These are phyloP conservation scores for Fusarium lyarnte DNA, from an alignment of 2,329 filamentous ascomycete species.

Conservation along the genomic window DNA sequence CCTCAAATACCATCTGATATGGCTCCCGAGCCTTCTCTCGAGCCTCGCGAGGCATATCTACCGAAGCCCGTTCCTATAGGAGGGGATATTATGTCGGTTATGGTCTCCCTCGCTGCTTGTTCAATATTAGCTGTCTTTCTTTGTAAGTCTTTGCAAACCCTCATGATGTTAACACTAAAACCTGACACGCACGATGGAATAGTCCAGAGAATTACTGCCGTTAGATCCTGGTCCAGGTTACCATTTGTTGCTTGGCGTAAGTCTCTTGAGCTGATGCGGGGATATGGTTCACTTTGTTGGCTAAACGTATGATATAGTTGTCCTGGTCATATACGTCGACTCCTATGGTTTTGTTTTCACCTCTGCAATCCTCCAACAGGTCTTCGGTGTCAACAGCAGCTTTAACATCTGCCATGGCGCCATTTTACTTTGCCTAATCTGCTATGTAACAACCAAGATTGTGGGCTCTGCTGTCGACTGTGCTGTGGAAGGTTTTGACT, in stretches of 20 bases:
- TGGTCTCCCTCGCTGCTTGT: slow-evolving; percentile 48
- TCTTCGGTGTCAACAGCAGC: slow-evolving; percentile 64
- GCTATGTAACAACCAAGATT: slow-evolving; percentile 72
- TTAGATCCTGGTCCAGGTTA: slow-evolving; percentile 53
- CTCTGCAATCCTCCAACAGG: slow-evolving; percentile 65
- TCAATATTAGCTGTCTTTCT: slow-evolving; percentile 51
- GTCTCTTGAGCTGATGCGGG: slow-evolving; percentile 26
- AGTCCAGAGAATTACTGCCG: slow-evolving; percentile 48
- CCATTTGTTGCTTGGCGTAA: slow-evolving; percentile 57
- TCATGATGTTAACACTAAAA: neutral
- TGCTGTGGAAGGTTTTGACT: neutral
- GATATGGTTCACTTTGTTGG: neutral
- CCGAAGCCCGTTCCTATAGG: slow-evolving; percentile 45
- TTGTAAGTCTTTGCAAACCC: slow-evolving; percentile 41
- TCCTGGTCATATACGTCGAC: slow-evolving; percentile 68
- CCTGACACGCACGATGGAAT: slow-evolving; percentile 41
- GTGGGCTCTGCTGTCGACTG: neutral
- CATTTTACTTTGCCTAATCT: slow-evolving; percentile 68
- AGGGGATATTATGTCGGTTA: slow-evolving; percentile 49
- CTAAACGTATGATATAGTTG: slow-evolving; percentile 53
- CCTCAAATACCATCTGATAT: slow-evolving; percentile 3
- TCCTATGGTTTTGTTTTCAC: slow-evolving; percentile 69
- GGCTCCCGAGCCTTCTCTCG: slow-evolving; percentile 9
- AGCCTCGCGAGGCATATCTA: slow-evolving; percentile 12
- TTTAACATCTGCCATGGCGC: slow-evolving; percentile 63